Conservation (phyloP, 2,329 filamentous ascomycete species). For the Stemphylium lycopersici region DNA sequence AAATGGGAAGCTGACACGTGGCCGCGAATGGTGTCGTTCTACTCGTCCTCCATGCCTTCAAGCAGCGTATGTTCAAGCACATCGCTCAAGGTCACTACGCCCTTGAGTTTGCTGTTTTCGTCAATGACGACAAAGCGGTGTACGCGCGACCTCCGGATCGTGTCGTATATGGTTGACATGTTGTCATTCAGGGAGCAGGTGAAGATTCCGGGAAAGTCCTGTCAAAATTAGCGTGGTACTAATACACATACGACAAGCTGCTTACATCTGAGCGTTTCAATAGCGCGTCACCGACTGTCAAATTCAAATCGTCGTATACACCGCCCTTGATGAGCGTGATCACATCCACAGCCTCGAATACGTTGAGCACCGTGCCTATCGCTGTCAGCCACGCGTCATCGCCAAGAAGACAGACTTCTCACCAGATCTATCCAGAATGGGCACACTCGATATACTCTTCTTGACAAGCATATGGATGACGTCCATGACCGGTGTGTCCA, state of each 20-base stretch:
- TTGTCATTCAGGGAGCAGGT: constrained; percentile 92
- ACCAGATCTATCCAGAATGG: constrained; percentile 82
- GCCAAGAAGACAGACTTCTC: constrained; percentile 16
- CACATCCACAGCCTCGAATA: constrained; percentile 97
- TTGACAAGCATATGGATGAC: constrained; percentile 93
- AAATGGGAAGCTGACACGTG: constrained; percentile 7
- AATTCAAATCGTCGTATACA: constrained; percentile 85
- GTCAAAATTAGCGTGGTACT: constrained; percentile 23
- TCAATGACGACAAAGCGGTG: constrained; percentile 93
- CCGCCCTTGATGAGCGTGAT: constrained; percentile 95
- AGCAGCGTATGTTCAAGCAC: constrained; percentile 94
- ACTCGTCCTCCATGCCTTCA: constrained; percentile 67
- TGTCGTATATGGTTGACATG: constrained; percentile 95
- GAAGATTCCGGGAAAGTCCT: constrained; percentile 95
- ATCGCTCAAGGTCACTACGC: constrained; percentile 91
- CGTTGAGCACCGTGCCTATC: constrained; percentile 78
- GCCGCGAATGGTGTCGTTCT: constrained; percentile 11
- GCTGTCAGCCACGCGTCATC: constrained; percentile 4
- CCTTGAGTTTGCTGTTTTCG: constrained; percentile 82
- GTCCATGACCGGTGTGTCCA: constrained; percentile 91
- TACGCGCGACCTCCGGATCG: constrained; percentile 91
- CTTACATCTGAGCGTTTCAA: constrained; percentile 78
- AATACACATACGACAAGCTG: constrained; percentile 2
- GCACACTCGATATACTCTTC: constrained; percentile 91
- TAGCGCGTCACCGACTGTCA: constrained; percentile 86